A percentile compares a stretch with the other conserved stretches of the same genome.
Evolutionary conservation across 208 protist species (phyloP).

Genomic region (Wallacemonas sp.): DNA sequence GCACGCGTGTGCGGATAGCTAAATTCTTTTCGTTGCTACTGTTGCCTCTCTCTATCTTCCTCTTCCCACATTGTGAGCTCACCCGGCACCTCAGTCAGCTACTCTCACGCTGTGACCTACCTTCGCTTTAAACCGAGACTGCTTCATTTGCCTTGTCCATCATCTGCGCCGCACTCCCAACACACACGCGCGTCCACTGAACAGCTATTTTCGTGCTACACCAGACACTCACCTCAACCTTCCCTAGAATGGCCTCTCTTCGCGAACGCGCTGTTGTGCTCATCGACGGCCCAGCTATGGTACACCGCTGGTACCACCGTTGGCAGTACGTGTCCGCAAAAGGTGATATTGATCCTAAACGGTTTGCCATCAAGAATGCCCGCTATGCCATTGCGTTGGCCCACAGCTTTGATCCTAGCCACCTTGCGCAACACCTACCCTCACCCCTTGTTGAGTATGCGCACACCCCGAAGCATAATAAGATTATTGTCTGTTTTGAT

Average conservation of each 20-base stretch:
- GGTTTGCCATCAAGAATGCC: slow-evolving; percentile 79
- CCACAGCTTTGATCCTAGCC: slow-evolving; percentile 86
- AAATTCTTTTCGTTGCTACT: not conserved
- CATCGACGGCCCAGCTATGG: slow-evolving; percentile 80
- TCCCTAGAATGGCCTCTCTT: slow-evolving; percentile 26
- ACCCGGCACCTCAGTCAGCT: too few relatives aligned
- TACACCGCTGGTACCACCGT: slow-evolving; percentile 90
- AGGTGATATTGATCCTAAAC: slow-evolving; percentile 57
- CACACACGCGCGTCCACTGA: too few relatives aligned
- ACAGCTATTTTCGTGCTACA: too few relatives aligned
- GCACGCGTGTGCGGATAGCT: not conserved
- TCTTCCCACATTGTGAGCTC: too few relatives aligned
- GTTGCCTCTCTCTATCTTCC: not conserved
- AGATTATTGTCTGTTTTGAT: slow-evolving; percentile 87
- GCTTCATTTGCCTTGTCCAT: too few relatives aligned
- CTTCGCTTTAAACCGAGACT: too few relatives aligned
- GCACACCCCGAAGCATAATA: slow-evolving; percentile 87
- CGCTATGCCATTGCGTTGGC: slow-evolving; percentile 75
- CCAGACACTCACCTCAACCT: not conserved
- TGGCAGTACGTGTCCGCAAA: slow-evolving; percentile 70
- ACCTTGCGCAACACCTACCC: slow-evolving; percentile 82
- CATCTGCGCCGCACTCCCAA: too few relatives aligned
- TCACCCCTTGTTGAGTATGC: slow-evolving; percentile 84
- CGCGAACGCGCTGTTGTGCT: slow-evolving; percentile 76
- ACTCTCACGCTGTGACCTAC: too few relatives aligned